Evolutionary conservation across 192 early-diverging fungal genomes (phyloP), one percentile per base, ranked within the genome.

Genomic region (Cetraspora pellucida): DNA sequence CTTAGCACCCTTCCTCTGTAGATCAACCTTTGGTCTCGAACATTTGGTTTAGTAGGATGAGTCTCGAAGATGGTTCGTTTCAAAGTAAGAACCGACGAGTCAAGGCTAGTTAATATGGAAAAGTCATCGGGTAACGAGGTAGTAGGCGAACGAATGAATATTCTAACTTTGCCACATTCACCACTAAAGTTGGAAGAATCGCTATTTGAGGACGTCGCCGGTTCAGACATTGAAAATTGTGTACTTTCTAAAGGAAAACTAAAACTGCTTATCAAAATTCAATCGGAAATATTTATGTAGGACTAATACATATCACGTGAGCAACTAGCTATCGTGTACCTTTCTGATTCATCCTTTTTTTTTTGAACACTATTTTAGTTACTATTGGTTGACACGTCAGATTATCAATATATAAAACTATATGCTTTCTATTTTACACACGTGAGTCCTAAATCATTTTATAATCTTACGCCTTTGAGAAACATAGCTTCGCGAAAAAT

Each of bases 401-500:
- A 37, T 37, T 37, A 37, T 37, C 37, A 37, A 6, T 37, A 37
- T 37, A 7, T 37, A 37, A 37, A 37, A 37, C 37, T 37, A 37
- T n/a, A n/a, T n/a, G n/a, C 37, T 37, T 37, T 37, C 37, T 37
- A 37, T 37, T 37, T 37, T 5, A 37, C 37, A 37, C 1, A 7
- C 37, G 37, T 37, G 37, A 37, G 37, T 37, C 7, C 7, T 37
- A 37, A 37, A 37, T 37, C 37, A 54, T 54, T 54, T 19, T 54
- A 54, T 14, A 45, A 49, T 19, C 70, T 49, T 27, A 72, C 70
- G 30, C 70, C 70, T 54, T 72, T 45, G n/a, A 89, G 91, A 75
- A 84, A 85, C 31, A 94, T 78, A 50, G 90, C 87, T 59, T 95
- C 90, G 59, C 88, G 87, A 82, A 94, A 95, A 54, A 90, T 94